A percentile compares a stretch with the other conserved stretches of the same genome.
These are phyloP conservation scores for Penicillium paxilli DNA, from an alignment of 495 filamentous ascomycete species.

Conservation along the genomic window DNA sequence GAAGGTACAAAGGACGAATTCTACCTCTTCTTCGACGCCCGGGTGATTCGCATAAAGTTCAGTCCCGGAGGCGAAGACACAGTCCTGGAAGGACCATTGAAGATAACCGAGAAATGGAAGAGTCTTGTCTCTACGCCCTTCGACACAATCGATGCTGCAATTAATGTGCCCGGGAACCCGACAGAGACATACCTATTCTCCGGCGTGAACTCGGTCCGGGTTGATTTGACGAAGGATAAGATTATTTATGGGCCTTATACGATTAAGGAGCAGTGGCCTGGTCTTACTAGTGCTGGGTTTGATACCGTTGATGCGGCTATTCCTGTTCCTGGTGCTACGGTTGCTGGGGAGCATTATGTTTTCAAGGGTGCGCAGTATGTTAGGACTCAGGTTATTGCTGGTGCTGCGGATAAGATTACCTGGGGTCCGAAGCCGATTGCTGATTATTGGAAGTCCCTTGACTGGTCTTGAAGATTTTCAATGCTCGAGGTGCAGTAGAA, in stretches of 20 bases:
- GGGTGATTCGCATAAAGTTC: conserved; percentile 9
- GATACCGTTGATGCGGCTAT: conserved; percentile 15
- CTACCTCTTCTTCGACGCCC: conserved; percentile 10
- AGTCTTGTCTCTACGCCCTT: conserved; percentile 5
- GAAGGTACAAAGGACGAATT: conserved; percentile 2
- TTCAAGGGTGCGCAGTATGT: conserved; percentile 16
- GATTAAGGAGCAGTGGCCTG: conserved; percentile 8
- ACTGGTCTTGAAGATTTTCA: conserved; percentile 11
- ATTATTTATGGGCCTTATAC: conserved; percentile 9
- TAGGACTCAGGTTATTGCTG: conserved; percentile 10
- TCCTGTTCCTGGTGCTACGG: background rate
- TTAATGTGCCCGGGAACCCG: conserved; percentile 6
- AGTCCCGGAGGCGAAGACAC: conserved; percentile 1
- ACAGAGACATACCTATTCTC: conserved; percentile 14
- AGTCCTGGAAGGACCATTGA: conserved; percentile 4
- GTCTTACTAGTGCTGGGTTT: conserved; percentile 9
- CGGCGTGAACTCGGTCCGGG: conserved; percentile 10
- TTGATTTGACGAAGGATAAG: conserved; percentile 7
- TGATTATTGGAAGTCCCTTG: conserved; percentile 17
- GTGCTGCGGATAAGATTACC: conserved; percentile 3
- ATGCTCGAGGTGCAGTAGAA: no score
- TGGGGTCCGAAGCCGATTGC: conserved; percentile 2
- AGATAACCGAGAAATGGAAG: conserved; percentile 9
- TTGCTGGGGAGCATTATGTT: conserved; percentile 10
- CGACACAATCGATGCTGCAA: conserved; percentile 18